phyloP scores from a whole-genome alignment of 2,329 filamentous ascomycete species.

The Microsporum ferrugineum region DNA sequence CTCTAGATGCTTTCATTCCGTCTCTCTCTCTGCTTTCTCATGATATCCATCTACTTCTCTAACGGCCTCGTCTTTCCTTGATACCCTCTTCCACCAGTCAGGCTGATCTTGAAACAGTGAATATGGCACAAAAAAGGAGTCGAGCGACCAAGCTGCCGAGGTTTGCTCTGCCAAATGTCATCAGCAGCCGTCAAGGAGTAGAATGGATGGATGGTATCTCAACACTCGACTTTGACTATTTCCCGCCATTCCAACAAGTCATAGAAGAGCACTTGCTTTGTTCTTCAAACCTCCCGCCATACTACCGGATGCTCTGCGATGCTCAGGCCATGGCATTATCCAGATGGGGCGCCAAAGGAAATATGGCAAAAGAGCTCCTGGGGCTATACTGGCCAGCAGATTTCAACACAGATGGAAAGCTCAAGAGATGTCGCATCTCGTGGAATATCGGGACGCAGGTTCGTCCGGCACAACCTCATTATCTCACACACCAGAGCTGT shows the following conservation, averaged over 20 bases:
- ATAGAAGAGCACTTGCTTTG: conserved; percentile 8
- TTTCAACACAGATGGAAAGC: conserved; percentile 11
- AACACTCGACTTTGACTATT: conserved; percentile 11
- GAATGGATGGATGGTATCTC: conserved; percentile 12
- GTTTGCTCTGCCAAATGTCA: conserved; percentile 6
- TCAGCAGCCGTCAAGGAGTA: conserved; percentile 6
- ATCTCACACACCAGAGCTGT: conserved; percentile 8
- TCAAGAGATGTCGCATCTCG: conserved; percentile 9
- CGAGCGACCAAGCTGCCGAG: conserved; percentile 8
- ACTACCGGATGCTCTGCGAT: conserved; percentile 9
- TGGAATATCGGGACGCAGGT: conserved; percentile 8
- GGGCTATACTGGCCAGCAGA: conserved; percentile 12
- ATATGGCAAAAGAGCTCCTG: conserved; percentile 9
- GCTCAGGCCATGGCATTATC: conserved; percentile 4
- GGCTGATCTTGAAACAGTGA: neutral
- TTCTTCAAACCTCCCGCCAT: conserved; percentile 9
- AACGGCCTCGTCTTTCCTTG: neutral
- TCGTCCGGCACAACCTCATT: neutral
- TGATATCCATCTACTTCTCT: neutral
- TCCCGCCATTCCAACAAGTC: conserved; percentile 6
- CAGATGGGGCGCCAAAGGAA: conserved; percentile 7
- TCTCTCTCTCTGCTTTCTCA: neutral
- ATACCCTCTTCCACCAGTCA: neutral
- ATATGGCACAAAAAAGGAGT: conserved; percentile 3
- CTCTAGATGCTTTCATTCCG: neutral